phyloP scores from a whole-genome alignment of 2,329 filamentous ascomycete genomes.

The Grosmannia serpens region DNA sequence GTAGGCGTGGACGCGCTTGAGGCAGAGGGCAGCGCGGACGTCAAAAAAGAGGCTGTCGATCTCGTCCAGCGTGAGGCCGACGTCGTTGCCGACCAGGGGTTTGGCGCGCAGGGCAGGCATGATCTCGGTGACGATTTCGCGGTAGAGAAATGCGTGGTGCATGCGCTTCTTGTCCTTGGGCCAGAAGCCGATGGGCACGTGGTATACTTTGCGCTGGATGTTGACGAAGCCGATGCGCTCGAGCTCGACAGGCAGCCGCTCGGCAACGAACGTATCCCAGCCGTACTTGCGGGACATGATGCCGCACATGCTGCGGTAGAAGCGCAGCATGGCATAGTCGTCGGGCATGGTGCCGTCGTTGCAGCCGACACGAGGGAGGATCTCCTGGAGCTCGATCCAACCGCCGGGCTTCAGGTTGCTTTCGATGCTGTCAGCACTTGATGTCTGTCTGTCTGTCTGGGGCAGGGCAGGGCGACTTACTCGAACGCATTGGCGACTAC shows the following conservation, averaged over 20 bases:
- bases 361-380: conserved; percentile 26
- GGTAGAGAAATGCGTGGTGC: conserved; percentile 30
- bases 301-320: conserved; percentile 16
- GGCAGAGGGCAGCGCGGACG: conserved; percentile 21
- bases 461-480: conserved; percentile 21
- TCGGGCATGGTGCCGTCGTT: conserved; percentile 31
- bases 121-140: conserved; percentile 26
- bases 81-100: conserved; percentile 27
- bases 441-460: neutral
- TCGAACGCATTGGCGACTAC: conserved; percentile 30
- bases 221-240: conserved; percentile 30
- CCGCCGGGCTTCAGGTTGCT: conserved; percentile 32
- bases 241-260: conserved; percentile 21
- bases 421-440: neutral
- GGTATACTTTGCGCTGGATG: conserved; percentile 27
- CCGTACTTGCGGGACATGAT: conserved; percentile 23
- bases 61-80: conserved; percentile 19
- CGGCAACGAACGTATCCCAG: conserved; percentile 20
- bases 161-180: conserved; percentile 25
- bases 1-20: conserved; percentile 27
- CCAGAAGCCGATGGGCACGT: conserved; percentile 36
- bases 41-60: conserved; percentile 21
- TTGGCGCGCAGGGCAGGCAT: conserved; percentile 28
- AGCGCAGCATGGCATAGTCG: conserved; percentile 25
- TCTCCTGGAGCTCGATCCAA: conserved; percentile 39